A percentile compares a stretch with the other conserved stretches of the same genome.
Conservation (phyloP, 2,329 filamentous ascomycete genomes). For the Fusarium miscanthi region DNA sequence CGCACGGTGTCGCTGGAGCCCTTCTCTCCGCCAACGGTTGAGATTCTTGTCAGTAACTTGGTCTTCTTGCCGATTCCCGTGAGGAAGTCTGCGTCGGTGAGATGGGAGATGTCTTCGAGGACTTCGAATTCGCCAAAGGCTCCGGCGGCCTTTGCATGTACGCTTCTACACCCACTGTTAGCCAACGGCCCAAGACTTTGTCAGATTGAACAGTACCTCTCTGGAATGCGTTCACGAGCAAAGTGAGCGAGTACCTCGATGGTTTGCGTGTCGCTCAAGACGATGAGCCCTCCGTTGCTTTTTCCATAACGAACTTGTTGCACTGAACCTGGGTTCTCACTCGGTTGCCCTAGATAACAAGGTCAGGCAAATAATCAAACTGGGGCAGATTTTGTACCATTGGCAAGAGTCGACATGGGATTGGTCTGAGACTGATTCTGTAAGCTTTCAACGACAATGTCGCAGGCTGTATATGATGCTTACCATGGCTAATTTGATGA, state of each 20-base stretch:
- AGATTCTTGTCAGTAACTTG: neutral
- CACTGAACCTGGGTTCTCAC: slow-evolving; percentile 36
- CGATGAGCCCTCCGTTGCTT: slow-evolving; percentile 53
- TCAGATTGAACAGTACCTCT: slow-evolving; percentile 47
- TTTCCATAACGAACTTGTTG: slow-evolving; percentile 42
- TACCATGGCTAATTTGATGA: neutral
- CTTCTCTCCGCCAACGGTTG: slow-evolving; percentile 67
- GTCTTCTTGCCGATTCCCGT: slow-evolving; percentile 18
- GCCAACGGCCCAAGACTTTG: rapidly evolving
- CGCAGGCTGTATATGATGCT: rapidly evolving
- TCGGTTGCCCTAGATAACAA: slow-evolving; percentile 34
- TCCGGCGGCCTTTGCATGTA: slow-evolving; percentile 23
- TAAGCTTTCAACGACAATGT: neutral
- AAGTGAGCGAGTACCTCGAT: slow-evolving; percentile 68
- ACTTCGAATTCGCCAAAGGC: slow-evolving; percentile 25
- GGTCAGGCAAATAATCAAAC: neutral
- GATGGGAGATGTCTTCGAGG: slow-evolving; percentile 15
- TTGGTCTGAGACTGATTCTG: neutral
- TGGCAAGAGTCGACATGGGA: slow-evolving; percentile 28
- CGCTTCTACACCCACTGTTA: neutral
- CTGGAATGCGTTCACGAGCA: slow-evolving; percentile 68
- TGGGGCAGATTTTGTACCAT: neutral
- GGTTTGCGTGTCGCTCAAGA: slow-evolving; percentile 64
- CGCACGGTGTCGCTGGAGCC: slow-evolving; percentile 74
- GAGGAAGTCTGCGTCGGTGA: slow-evolving; percentile 24